A percentile compares a stretch with the other conserved stretches of the same genome.
Evolutionary conservation across 768 basidiomycete species (phyloP).

Genomic region (Amanita rubescens): DNA sequence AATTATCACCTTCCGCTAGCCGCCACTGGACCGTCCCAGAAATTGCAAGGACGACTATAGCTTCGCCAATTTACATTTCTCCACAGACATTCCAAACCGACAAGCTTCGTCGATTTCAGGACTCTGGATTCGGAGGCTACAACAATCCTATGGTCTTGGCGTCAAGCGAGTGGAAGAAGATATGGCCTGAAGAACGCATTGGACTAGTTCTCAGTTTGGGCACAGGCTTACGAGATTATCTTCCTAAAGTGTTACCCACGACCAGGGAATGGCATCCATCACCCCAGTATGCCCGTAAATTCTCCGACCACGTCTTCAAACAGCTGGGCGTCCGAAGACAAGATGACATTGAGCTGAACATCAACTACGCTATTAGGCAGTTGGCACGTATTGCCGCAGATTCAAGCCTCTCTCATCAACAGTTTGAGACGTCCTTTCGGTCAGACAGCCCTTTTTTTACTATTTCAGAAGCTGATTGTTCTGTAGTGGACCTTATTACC

Average conservation of each 20-base stretch:
- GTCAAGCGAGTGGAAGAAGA: constrained; percentile 7
- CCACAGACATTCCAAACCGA: constrained; percentile 10
- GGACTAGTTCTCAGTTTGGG: constrained; percentile 14
- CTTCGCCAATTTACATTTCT: constrained; percentile 15
- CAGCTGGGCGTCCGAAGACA: not conserved
- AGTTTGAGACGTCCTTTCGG: not conserved
- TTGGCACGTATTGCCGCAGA: not conserved
- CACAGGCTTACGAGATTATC: constrained; percentile 9
- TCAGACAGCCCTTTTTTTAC: not conserved
- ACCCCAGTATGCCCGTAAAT: not conserved
- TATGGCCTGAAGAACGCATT: constrained; percentile 15
- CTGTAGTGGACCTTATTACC: not conserved
- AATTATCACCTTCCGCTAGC: not conserved
- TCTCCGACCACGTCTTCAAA: not conserved
- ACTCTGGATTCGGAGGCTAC: constrained; percentile 19
- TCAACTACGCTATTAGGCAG: not conserved
- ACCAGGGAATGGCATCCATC: not conserved
- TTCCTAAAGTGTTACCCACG: not conserved
- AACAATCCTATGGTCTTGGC: constrained; percentile 17
- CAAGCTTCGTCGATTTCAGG: constrained; percentile 14
- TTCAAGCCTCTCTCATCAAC: not conserved
- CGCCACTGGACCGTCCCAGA: constrained; percentile 19
- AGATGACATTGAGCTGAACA: not conserved
- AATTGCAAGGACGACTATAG: constrained; percentile 13
- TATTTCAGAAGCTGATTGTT: not conserved